Evolutionary conservation across 2,329 filamentous ascomycete genomes (phyloP).

Genomic region (Penicillium paneum): DNA sequence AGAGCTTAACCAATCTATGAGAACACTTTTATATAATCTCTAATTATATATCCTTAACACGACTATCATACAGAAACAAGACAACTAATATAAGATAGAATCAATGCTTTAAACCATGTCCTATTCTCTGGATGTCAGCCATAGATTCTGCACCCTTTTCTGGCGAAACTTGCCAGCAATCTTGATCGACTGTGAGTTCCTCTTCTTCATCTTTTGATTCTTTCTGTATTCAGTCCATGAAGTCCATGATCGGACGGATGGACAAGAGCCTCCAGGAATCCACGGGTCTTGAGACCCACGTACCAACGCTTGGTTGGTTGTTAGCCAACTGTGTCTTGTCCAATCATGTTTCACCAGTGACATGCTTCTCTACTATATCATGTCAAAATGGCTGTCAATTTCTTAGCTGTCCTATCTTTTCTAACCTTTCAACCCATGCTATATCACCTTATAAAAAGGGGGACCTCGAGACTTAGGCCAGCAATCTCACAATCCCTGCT

Average conservation of each 20-base stretch:
- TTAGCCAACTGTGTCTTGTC: accelerated
- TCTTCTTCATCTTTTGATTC: not conserved
- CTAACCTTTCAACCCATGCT: not conserved
- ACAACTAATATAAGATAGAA: not conserved
- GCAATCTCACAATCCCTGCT: not conserved
- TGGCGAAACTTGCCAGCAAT: not conserved
- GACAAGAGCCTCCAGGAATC: not conserved
- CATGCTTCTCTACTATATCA: not conserved
- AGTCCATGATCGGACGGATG: not conserved
- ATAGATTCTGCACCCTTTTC: not conserved
- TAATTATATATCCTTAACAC: not conserved
- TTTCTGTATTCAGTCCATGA: not conserved
- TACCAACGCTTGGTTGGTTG: not conserved
- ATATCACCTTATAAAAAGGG: not conserved
- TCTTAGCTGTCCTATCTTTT: not conserved
- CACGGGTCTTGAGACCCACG: not conserved
- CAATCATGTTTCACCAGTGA: not conserved
- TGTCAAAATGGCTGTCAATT: not conserved
- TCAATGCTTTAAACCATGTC: not conserved
- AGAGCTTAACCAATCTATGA: too few species aligned
- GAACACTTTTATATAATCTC: too few species aligned
- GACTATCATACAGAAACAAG: not conserved
- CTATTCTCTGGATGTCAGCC: too few species aligned
- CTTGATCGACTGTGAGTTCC: not conserved
- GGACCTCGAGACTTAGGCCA: not conserved